A percentile compares a stretch with the other conserved stretches of the same genome.
These are phyloP conservation scores for Venturiaceae sp. DNA, from an alignment of 2,329 filamentous ascomycete genomes.

Conservation along the genomic window DNA sequence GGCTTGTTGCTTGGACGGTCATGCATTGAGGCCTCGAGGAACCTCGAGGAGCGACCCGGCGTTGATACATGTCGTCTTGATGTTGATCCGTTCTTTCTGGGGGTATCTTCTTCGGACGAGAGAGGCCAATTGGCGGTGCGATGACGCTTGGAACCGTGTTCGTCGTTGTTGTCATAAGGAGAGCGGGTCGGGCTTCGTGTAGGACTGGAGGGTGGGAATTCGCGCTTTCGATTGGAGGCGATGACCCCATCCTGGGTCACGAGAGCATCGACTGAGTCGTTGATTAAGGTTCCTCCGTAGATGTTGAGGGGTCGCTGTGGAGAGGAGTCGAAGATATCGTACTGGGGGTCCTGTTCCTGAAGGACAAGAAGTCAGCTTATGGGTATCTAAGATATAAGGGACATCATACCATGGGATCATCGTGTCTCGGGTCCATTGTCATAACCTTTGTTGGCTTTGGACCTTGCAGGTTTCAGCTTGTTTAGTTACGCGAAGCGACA, in stretches of 20 bases:
- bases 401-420: neutral
- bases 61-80: neutral
- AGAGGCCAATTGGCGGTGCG: constrained; percentile 12
- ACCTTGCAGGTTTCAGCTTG: neutral
- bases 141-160: constrained; percentile 9
- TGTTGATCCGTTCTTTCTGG: neutral
- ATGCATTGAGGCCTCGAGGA: constrained; percentile 76
- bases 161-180: neutral
- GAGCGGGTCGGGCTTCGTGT: neutral
- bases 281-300: neutral
- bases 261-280: neutral
- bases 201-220: neutral
- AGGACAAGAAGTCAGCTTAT: neutral
- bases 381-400: neutral
- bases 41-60: constrained; percentile 47
- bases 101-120: constrained; percentile 1
- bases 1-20: constrained; percentile 65
- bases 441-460: too few species aligned
- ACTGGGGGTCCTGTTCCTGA: neutral
- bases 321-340: constrained; percentile 3
- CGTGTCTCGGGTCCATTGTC: neutral
- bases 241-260: neutral
- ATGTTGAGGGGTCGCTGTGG: neutral
- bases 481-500: neutral
- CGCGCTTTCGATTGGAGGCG: constrained; percentile 5